phyloP scores from a whole-genome alignment of 192 early-diverging fungal genomes.

The Haplosporangium gracile region DNA sequence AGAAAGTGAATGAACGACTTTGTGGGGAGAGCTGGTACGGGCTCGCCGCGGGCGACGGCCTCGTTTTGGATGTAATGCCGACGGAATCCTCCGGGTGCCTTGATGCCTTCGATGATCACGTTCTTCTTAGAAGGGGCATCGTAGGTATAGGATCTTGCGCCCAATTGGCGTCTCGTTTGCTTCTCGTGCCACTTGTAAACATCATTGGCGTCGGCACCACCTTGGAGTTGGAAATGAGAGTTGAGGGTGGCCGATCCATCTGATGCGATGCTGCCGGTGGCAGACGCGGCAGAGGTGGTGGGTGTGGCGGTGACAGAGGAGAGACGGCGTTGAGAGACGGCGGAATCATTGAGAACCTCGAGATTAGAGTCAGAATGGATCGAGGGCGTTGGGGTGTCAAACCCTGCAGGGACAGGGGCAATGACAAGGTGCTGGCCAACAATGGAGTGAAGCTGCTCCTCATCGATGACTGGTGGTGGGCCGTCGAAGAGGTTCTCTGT shows the following conservation, averaged over 20 bases:
- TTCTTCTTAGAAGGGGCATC: slow-evolving; percentile 45
- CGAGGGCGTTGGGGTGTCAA: neutral
- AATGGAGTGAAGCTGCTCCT: slow-evolving; percentile 27
- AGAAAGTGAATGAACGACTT: slow-evolving; percentile 51
- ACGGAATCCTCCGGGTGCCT: slow-evolving; percentile 89
- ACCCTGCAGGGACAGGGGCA: neutral
- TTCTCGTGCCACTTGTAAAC: slow-evolving; percentile 61
- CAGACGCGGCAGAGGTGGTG: slow-evolving; percentile 1
- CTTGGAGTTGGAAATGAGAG: slow-evolving; percentile 61
- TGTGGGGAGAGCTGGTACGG: slow-evolving; percentile 62
- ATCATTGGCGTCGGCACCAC: slow-evolving; percentile 59
- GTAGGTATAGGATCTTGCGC: slow-evolving; percentile 52
- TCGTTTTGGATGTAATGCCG: slow-evolving; percentile 82
- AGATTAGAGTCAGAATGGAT: slow-evolving; percentile 2
- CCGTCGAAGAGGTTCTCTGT: neutral
- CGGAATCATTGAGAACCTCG: neutral
- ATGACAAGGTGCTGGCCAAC: slow-evolving; percentile 32
- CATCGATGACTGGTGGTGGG: slow-evolving; percentile 1
- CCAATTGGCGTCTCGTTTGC: slow-evolving; percentile 35
- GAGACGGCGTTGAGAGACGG: neutral
- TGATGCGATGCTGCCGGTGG: neutral
- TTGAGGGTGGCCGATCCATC: slow-evolving; percentile 9
- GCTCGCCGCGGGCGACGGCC: slow-evolving; percentile 71
- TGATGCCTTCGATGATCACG: slow-evolving; percentile 60
- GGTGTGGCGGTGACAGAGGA: neutral